Evolutionary conservation across 192 early-diverging fungal species (phyloP).

Genomic region (Endogone sp.): DNA sequence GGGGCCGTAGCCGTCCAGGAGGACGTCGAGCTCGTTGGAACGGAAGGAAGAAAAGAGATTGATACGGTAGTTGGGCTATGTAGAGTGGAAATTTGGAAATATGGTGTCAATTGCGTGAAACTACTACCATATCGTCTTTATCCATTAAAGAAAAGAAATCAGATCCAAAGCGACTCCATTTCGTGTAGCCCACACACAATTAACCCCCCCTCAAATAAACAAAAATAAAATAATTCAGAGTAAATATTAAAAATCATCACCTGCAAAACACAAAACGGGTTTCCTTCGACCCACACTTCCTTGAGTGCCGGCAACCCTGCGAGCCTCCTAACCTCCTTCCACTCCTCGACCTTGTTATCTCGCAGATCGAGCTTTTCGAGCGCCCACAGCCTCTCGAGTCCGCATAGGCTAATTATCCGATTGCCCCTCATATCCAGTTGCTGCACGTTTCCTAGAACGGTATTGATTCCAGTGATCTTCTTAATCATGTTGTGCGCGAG

Average conservation of each 20-base stretch:
- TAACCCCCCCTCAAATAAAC: too few relatives aligned
- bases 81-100: not conserved
- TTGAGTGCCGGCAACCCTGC: slow-evolving; percentile 40
- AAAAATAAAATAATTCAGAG: too few relatives aligned
- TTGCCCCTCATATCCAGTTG: slow-evolving; percentile 47
- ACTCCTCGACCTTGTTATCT: slow-evolving; percentile 49
- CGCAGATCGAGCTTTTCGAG: slow-evolving; percentile 51
- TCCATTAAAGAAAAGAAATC: slow-evolving; percentile 3
- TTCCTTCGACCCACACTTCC: slow-evolving; percentile 49
- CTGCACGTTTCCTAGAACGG: slow-evolving; percentile 47
- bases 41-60: slow-evolving; percentile 45
- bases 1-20: slow-evolving; percentile 46
- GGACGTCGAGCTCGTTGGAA: slow-evolving; percentile 36
- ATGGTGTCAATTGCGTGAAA: too few relatives aligned
- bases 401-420: slow-evolving; percentile 42
- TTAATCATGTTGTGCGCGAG: slow-evolving; percentile 55
- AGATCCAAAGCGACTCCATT: too few relatives aligned
- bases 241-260: slow-evolving; percentile 27
- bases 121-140: not conserved
- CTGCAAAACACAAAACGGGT: slow-evolving; percentile 47
- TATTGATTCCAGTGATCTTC: slow-evolving; percentile 38
- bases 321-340: slow-evolving; percentile 46
- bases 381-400: slow-evolving; percentile 51
- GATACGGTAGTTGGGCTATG: slow-evolving; percentile 43
- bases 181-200: too few relatives aligned